Base-by-base conservation (phyloP, 805 yeast genomes). In the Saturnispora besseyi region DNA sequence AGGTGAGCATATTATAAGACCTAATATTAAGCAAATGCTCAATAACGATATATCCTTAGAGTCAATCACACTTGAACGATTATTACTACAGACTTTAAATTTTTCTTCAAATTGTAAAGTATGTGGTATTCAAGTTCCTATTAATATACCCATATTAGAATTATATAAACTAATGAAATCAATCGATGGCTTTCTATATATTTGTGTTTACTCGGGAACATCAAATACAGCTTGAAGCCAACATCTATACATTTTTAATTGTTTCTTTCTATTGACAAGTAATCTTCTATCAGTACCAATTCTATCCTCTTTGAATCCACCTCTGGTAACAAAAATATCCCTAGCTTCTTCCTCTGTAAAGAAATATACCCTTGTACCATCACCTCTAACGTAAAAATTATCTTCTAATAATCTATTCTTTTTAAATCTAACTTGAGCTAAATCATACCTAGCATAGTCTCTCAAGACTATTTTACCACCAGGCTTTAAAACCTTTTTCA, bases 281-380 rank as follows among this genome's bases (percentile, higher is more conserved):
- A 93, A 72, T 59, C 99, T 72, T 63, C 96, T 77, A 69, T 93
- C 99, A 1, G 95, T 85, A 1, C 87, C 98, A 38, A 93, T 83
- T 62, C 77, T 83, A 37, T 72, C 76, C 55, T 86, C 91, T n/a
- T 61, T 64, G 60, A 91, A 88, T n/a, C 59, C 59, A 26, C 62
- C 62, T 18, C 72, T 72, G 28, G 66, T 61, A 13, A 81, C 75
- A 63, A 91, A 93, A 3, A 91, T 85, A 42, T 76, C 70, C 53
- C 86, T 73, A 51, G 91, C 67, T 67, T 93, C 96, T 52, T 91
- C 96, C 63, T 91, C 98, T 2, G 96, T 87, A 71, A 93, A 93
- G 70, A 93, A 93, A 65, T 93, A 93, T 11, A 93, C 99, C 58
- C 99, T 75, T 0, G 99, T 93, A 44, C 99, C 99, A 64, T 93